Evolutionary conservation across 306 rosid genomes (phyloP).

Genomic region (Trichosanthes cucumerina): DNA sequence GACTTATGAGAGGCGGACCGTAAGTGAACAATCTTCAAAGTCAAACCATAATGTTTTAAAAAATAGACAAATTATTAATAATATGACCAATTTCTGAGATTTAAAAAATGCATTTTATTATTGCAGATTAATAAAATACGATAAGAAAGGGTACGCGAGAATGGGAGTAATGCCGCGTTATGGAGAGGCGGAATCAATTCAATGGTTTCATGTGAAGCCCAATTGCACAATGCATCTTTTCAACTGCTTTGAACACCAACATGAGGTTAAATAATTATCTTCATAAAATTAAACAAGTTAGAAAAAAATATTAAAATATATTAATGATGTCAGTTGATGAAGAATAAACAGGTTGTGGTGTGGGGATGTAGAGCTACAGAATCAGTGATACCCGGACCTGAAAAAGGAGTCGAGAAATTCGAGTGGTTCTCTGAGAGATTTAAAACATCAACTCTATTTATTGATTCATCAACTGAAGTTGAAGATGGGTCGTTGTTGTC

Average conservation of each 20-base stretch:
- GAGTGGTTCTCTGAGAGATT: constrained; percentile 25
- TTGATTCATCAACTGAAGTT: too few species aligned
- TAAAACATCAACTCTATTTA: background rate
- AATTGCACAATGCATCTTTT: constrained; percentile 54
- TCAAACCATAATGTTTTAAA: too few species aligned
- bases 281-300: too few species aligned
- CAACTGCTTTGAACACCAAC: constrained; percentile 51
- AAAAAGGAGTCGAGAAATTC: constrained; percentile 18
- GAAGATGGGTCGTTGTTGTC: constrained; percentile 16
- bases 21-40: background rate
- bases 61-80: too few species aligned
- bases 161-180: constrained; percentile 74
- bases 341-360: constrained; percentile 43
- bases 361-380: constrained; percentile 69
- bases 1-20: constrained; percentile 51
- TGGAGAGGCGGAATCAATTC: constrained; percentile 42
- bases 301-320: too few species aligned
- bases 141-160: constrained; percentile 40
- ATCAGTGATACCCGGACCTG: constrained; percentile 43
- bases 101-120: too few species aligned
- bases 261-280: too few species aligned
- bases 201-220: constrained; percentile 60
- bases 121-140: background rate
- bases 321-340: too few species aligned
- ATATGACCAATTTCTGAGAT: too few species aligned